phyloP scores from a whole-genome alignment of 306 rosid genomes.

The Pueraria montana region DNA sequence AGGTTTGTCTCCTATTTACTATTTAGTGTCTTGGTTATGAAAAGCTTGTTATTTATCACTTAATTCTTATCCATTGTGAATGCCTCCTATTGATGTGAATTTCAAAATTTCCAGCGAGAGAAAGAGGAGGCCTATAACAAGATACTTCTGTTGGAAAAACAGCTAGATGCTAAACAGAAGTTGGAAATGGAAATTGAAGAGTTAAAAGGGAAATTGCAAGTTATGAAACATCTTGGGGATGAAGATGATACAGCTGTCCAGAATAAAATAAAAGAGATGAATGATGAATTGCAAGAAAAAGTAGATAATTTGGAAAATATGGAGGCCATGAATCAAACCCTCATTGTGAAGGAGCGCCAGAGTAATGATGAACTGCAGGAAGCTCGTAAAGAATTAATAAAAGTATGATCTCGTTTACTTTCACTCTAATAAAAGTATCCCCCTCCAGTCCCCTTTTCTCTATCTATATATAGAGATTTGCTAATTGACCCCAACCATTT shows the following conservation, averaged over 20 bases:
- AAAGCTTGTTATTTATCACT: conserved; percentile 1
- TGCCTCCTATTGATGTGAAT: conserved; percentile 42
- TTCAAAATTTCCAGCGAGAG: conserved; percentile 70
- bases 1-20: conserved; percentile 60
- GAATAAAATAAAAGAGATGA: conserved; percentile 84
- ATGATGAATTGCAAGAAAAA: conserved; percentile 66
- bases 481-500: too few relatives aligned
- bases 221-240: conserved; percentile 95
- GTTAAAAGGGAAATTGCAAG: conserved; percentile 88
- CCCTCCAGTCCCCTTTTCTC: not conserved
- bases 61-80: conserved; percentile 22
- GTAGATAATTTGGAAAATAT: conserved; percentile 59
- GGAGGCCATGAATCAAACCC: conserved; percentile 68
- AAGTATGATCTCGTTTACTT: conserved; percentile 51
- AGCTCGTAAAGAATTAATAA: conserved; percentile 83
- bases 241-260: conserved; percentile 87
- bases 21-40: conserved; percentile 31
- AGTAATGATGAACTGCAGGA: conserved; percentile 93
- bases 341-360: conserved; percentile 82
- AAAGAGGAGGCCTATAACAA: conserved; percentile 86
- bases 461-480: not conserved
- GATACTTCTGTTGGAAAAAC: conserved; percentile 84
- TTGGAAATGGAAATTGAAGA: conserved; percentile 96
- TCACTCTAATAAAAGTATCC: not conserved
- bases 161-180: conserved; percentile 91